Evolutionary conservation across 2,329 filamentous ascomycete genomes (phyloP), one percentile per base, ranked within the genome.

Genomic region (Aspergillus quadrilineatus): DNA sequence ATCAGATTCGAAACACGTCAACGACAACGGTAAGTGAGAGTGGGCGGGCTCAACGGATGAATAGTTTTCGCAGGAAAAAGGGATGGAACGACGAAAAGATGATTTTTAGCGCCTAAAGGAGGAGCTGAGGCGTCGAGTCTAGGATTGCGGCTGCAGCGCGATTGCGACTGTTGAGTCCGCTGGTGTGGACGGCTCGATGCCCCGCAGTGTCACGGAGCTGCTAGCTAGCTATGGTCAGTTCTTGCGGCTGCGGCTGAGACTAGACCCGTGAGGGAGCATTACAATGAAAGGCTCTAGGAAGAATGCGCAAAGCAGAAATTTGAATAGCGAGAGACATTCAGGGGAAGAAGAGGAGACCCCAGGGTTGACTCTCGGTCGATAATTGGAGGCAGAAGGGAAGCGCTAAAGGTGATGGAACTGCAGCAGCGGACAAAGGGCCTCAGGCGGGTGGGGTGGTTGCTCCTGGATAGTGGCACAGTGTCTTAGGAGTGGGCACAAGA

Each of bases 171-270:
- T 29, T 36, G 50, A 37, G 57, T 34, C 28, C 43, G 39, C 9
- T 26, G 58, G 49, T 52, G 17, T 45, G 26, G 54, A 56, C 55
- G 55, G 55, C 47, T 53, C 26, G 48, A 52, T 59, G 59, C 59
- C 59, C 59, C 59, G 59, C 59, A 60, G 52, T 59, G 53, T 47
- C 46, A 53, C 52, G 15, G 52, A 52, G 36, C 37, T 49, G 32
- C 22, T 49, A 36, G 32, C 29, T 50, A 29, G 39, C 39, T 42
- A 17, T 49, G 29, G n/a, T 48, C 36, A 37, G 30, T 44, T 41
- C 41, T 51, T 48, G 52, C 52, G 55, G 43, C 37, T 29, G 46
- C 53, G 45, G 46, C 46, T 50, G 36, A 44, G 28, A 32, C 26
- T 45, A n/a, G 43, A 14, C 9, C 10, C 34, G 34, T 14, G 6